Conservation (phyloP, 2,329 filamentous ascomycete species). For the Massarina eburnea region DNA sequence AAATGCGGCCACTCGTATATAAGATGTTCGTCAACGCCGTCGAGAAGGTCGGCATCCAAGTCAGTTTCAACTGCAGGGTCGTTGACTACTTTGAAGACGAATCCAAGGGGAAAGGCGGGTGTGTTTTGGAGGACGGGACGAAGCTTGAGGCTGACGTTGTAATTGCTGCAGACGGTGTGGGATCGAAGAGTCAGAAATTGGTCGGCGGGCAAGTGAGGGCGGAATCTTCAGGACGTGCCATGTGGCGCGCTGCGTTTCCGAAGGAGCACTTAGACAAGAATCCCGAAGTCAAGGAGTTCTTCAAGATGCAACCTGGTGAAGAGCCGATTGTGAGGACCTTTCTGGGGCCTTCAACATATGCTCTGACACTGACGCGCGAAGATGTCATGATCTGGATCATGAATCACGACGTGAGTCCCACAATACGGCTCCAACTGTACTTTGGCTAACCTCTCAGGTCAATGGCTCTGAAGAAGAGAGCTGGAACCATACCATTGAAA, state of each 20-base stretch:
- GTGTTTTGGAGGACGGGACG: constrained; percentile 43
- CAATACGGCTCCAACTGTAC: too few species aligned
- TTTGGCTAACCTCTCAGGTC: constrained; percentile 36
- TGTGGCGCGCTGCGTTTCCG: constrained; percentile 47
- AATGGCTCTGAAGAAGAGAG: constrained; percentile 49
- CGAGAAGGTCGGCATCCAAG: constrained; percentile 46
- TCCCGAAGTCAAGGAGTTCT: constrained; percentile 50
- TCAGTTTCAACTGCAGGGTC: constrained; percentile 47
- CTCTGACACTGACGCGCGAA: constrained; percentile 48
- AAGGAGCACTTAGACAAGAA: constrained; percentile 49
- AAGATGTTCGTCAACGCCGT: constrained; percentile 57
- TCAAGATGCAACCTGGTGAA: constrained; percentile 46
- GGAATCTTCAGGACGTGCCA: constrained; percentile 40
- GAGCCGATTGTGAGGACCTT: constrained; percentile 51
- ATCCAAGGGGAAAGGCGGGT: constrained; percentile 38
- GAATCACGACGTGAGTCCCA: constrained; percentile 49
- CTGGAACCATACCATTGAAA: constrained; percentile 52
- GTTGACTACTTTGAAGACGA: constrained; percentile 50
- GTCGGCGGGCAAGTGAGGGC: constrained; percentile 49
- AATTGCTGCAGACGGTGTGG: constrained; percentile 46
- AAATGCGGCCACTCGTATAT: constrained; percentile 59
- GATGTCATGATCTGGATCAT: constrained; percentile 55
- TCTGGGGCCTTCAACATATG: constrained; percentile 48
- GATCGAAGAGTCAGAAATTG: constrained; percentile 49
- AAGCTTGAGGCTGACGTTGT: constrained; percentile 46